These are phyloP conservation scores for Macrophomina pseudophaseolina DNA, from an alignment of 2,329 filamentous ascomycete species.

Conservation along the genomic window DNA sequence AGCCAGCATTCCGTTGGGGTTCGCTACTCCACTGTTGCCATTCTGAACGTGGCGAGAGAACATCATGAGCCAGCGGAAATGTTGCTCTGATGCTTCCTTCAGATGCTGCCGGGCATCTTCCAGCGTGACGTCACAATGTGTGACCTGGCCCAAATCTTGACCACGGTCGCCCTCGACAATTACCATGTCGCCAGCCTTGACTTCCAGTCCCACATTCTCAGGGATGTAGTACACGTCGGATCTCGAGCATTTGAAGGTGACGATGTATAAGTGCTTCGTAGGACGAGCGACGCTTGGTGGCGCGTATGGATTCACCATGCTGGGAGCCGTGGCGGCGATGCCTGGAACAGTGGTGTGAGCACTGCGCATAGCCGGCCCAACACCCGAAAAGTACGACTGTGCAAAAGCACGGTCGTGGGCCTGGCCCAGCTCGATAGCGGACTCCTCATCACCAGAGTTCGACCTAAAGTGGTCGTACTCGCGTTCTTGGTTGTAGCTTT, in stretches of 20 bases:
- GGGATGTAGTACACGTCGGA: slow-evolving; percentile 98
- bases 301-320: slow-evolving; percentile 39
- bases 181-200: slow-evolving; percentile 90
- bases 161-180: slow-evolving; percentile 98
- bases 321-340: slow-evolving; percentile 21
- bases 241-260: slow-evolving; percentile 94
- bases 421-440: slow-evolving; percentile 25
- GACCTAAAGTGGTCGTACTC: slow-evolving; percentile 26
- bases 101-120: slow-evolving; percentile 87
- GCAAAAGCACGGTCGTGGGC: slow-evolving; percentile 29
- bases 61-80: slow-evolving; percentile 99
- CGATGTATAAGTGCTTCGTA: slow-evolving; percentile 70
- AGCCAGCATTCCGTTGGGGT: slow-evolving; percentile 67
- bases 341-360: slow-evolving; percentile 43
- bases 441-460: slow-evolving; percentile 25
- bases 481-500: slow-evolving; percentile 16
- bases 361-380: slow-evolving; percentile 42
- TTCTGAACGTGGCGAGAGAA: slow-evolving; percentile 68
- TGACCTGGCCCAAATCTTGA: slow-evolving; percentile 92
- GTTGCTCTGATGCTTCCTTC: slow-evolving; percentile 89
- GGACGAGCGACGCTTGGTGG: slow-evolving; percentile 40
- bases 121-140: slow-evolving; percentile 85
- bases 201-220: slow-evolving; percentile 88
- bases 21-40: slow-evolving; percentile 41
- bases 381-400: slow-evolving; percentile 45